A percentile compares a stretch with the other conserved stretches of the same genome.
These are phyloP conservation scores for Calonectria hongkongensis DNA, from an alignment of 2,329 filamentous ascomycete genomes.

Conservation along the genomic window DNA sequence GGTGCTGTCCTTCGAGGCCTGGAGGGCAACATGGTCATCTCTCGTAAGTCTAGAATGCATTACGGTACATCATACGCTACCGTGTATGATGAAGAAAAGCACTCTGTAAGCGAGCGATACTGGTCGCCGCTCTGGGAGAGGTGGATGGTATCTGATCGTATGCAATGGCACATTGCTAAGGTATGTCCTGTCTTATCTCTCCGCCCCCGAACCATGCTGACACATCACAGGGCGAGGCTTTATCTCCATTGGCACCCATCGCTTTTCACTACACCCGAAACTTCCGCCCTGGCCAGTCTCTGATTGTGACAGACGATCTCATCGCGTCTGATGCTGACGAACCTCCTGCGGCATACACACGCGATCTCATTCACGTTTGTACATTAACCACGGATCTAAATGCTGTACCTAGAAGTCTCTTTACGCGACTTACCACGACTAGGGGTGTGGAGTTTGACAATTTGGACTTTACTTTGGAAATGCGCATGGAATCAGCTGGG, in stretches of 20 bases:
- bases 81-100: constrained; percentile 85
- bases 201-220: constrained; percentile 15
- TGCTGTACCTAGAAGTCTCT: constrained; percentile 83
- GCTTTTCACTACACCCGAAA: constrained; percentile 92
- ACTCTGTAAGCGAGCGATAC: constrained; percentile 83
- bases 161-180: constrained; percentile 92
- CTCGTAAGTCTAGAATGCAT: constrained; percentile 82
- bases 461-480: constrained; percentile 87
- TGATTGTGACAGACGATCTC: constrained; percentile 86
- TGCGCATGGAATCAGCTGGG: constrained; percentile 87
- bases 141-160: constrained; percentile 88
- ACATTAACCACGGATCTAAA: constrained; percentile 87
- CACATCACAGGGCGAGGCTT: constrained; percentile 78
- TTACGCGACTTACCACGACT: constrained; percentile 85
- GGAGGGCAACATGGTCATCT: constrained; percentile 87
- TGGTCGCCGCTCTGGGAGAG: constrained; percentile 88
- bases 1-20: constrained; percentile 85
- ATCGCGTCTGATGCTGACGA: constrained; percentile 84
- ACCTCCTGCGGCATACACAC: constrained; percentile 76
- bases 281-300: constrained; percentile 85
- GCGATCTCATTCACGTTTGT: constrained; percentile 82
- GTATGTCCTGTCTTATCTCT: constrained; percentile 65
- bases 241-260: constrained; percentile 83
- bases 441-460: constrained; percentile 88
- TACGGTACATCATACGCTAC: constrained; percentile 90